Percentiles rank a stretch among this genome's conserved stretches.
Evolutionary conservation across 345 rosid genomes (phyloP).

Genomic region (Salix suchowensis): DNA sequence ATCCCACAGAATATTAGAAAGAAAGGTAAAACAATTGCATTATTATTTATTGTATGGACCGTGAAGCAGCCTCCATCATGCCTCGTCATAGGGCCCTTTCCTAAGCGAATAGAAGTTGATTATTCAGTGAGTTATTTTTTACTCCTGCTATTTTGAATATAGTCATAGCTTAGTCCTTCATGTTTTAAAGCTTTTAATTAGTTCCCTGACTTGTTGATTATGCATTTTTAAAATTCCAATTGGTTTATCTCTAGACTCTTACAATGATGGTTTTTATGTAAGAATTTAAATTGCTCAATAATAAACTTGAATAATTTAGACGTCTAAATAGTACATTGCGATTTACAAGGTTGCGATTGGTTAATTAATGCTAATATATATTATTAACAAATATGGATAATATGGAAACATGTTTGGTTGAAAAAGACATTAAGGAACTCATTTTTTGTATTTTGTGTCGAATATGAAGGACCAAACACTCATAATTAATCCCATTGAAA

Average conservation of each 20-base stretch:
- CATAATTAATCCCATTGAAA: not conserved
- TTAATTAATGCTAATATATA: too few species aligned
- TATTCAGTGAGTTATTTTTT: not conserved
- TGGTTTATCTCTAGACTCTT: too few species aligned
- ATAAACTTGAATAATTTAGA: too few species aligned
- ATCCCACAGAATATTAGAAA: not conserved
- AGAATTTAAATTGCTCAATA: not conserved
- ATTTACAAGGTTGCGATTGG: too few species aligned
- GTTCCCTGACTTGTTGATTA: too few species aligned
- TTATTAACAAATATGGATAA: too few species aligned
- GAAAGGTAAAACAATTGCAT: constrained; percentile 1
- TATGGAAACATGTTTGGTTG: not conserved
- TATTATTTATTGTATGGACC: constrained; percentile 7
- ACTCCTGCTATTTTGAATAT: too few species aligned
- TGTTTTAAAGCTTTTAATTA: too few species aligned
- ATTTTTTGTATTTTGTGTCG: not conserved
- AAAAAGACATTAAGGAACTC: too few species aligned
- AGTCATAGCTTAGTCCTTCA: not conserved
- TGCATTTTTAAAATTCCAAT: too few species aligned
- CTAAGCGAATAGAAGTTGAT: not conserved
- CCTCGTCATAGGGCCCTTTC: constrained; percentile 11
- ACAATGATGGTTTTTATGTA: too few species aligned
- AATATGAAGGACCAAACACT: not conserved
- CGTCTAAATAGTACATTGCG: too few species aligned
- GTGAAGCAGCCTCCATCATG: constrained; percentile 2